Conservation (phyloP, 441 rosid species). For the Erodium trifolium region DNA sequence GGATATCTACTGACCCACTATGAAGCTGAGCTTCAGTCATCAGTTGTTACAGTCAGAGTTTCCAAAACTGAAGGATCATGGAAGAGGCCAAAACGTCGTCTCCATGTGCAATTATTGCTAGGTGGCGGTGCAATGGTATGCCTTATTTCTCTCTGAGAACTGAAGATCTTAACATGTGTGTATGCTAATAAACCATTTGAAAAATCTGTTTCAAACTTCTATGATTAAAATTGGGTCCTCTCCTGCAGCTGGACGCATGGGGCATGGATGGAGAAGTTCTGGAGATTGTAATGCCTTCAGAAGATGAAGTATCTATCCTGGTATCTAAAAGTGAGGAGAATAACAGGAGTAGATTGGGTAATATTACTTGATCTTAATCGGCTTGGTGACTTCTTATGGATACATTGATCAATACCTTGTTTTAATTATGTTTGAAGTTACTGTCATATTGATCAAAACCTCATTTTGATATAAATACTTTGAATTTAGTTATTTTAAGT, state of each 20-base stretch:
- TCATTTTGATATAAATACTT: neutral
- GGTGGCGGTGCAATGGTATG: slow-evolving; percentile 82
- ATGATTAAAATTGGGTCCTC: slow-evolving; percentile 18
- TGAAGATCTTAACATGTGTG: neutral
- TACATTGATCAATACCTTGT: neutral
- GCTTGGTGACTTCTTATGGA: neutral
- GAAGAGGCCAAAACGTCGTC: slow-evolving; percentile 78
- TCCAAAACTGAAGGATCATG: slow-evolving; percentile 71
- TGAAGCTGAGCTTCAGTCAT: slow-evolving; percentile 53
- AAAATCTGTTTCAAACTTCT: neutral
- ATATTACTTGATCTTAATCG: slow-evolving; percentile 5
- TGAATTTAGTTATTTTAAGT: neutral
- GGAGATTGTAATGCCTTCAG: slow-evolving; percentile 57
- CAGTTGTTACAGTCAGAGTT: slow-evolving; percentile 57
- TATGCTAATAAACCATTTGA: neutral
- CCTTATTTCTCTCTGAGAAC: slow-evolving; percentile 13
- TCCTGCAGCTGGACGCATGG: slow-evolving; percentile 65
- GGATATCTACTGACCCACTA: slow-evolving; percentile 56
- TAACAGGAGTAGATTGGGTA: slow-evolving; percentile 52
- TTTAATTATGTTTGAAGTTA: neutral
- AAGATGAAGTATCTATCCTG: slow-evolving; percentile 36
- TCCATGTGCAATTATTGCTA: slow-evolving; percentile 61
- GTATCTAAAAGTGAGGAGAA: slow-evolving; percentile 43
- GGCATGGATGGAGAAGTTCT: slow-evolving; percentile 80
- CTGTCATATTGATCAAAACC: neutral